These are phyloP conservation scores for Ceratocystis diversiconidia DNA, from an alignment of 2,329 filamentous ascomycete species.

Conservation along the genomic window DNA sequence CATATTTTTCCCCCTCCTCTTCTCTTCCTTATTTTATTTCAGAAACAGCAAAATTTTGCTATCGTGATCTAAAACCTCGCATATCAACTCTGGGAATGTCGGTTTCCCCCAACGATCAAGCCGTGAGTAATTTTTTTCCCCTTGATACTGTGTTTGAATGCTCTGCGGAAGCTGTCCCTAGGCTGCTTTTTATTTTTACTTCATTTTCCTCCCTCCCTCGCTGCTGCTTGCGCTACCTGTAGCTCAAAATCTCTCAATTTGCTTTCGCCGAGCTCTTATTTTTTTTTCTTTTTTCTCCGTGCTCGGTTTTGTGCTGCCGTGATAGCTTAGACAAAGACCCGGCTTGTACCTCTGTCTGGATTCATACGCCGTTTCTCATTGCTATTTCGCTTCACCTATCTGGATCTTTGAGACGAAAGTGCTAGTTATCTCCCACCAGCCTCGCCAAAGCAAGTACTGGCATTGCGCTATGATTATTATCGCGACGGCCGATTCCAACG, in stretches of 20 bases:
- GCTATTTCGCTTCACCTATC: neutral
- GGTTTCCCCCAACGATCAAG: neutral
- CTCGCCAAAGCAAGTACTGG: neutral
- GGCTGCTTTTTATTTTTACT: neutral
- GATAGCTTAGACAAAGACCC: neutral
- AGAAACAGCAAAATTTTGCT: neutral
- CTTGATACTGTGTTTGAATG: neutral
- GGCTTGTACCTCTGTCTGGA: neutral
- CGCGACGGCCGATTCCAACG: neutral
- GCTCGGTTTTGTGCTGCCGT: neutral
- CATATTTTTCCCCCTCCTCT: neutral
- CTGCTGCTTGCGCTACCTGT: neutral
- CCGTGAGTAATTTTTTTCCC: neutral
- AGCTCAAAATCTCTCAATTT: neutral
- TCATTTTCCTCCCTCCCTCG: neutral
- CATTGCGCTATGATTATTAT: neutral
- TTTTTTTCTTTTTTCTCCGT: neutral
- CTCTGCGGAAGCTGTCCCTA: no score
- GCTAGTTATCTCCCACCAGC: neutral
- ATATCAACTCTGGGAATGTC: neutral
- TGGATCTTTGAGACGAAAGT: neutral
- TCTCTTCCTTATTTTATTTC: neutral
- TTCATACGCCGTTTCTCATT: neutral
- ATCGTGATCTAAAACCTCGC: neutral
- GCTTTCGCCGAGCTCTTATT: neutral